A percentile compares a stretch with the other conserved stretches of the same genome.
phyloP scores from a whole-genome alignment of 768 basidiomycete genomes.

The Leccinum incarnatum region DNA sequence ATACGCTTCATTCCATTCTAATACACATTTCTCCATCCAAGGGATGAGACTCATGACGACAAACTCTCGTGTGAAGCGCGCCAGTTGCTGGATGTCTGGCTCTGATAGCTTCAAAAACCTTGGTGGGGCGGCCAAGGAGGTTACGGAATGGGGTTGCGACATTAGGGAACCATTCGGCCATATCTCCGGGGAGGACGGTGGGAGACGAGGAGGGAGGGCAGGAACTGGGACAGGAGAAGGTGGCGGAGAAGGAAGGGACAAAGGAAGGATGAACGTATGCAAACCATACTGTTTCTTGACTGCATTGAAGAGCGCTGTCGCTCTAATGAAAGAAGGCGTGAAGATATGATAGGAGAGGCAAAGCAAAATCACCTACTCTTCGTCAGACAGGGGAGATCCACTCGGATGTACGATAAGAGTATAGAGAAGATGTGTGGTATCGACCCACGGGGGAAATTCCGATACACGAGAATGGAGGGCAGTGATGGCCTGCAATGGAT shows the following conservation, averaged over 20 bases:
- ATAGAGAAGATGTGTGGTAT: conserved; percentile 65
- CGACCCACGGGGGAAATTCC: conserved; percentile 82
- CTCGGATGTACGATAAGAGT: conserved; percentile 76
- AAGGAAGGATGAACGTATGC: conserved; percentile 66
- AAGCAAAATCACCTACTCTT: conserved; percentile 58
- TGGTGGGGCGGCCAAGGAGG: conserved; percentile 6
- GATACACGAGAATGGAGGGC: conserved; percentile 63
- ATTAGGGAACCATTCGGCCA: conserved; percentile 20
- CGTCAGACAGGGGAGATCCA: conserved; percentile 65
- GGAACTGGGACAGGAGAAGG: conserved; percentile 70
- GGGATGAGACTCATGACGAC: conserved; percentile 86
- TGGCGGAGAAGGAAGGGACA: conserved; percentile 58
- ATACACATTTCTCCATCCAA: conserved; percentile 94
- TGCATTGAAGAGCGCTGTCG: conserved; percentile 76
- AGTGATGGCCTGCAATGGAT: conserved; percentile 77
- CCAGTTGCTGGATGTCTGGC: conserved; percentile 70
- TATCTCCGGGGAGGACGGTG: conserved; percentile 38
- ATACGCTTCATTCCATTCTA: conserved; percentile 93
- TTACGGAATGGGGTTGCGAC: not conserved
- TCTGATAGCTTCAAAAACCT: conserved; percentile 55
- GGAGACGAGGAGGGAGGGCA: conserved; percentile 62
- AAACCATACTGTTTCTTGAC: conserved; percentile 85
- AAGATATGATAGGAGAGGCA: conserved; percentile 7
- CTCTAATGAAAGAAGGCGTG: conserved; percentile 42
- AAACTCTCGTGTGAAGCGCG: conserved; percentile 83